Evolutionary conservation across 352 stramenopile species (phyloP), one percentile per base, ranked within the genome.

Genomic region (Phytopythium litorale): DNA sequence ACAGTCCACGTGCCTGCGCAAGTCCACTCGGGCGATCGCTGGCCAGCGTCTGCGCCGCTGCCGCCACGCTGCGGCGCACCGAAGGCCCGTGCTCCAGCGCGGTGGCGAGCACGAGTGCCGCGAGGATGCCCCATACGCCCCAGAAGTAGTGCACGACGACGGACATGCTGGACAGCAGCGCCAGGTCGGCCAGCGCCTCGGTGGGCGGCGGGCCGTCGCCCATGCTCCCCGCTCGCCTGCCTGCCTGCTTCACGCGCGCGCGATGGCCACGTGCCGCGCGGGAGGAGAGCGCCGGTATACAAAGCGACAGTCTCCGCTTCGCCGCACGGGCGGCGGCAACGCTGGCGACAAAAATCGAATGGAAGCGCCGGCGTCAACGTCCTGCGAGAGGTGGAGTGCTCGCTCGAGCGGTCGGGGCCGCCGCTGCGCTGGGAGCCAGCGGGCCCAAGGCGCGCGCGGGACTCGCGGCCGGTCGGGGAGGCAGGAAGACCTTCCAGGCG

Each of bases 71-170:
- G 16, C 18, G 9, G 16, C 45, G 19, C 23, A 55, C 25, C 13
- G 3, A 23, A 0, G 56, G 53, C 21, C 78, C 78, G 64, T 84
- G 74, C 49, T 88, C 76, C 7, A 84, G 37, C 13, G 71, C 25
- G 21, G 68, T 64, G 32, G 79, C 67, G 21, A 79, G 50, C 64
- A 75, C 56, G 11, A 89, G 65, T 28, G 67, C 74, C 16, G 64
- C 72, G 6, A 77, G 42, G 23, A 89, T 60, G 1, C 81, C 81
- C 58, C 78, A 78, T 11, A 89, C 40, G 1, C 83, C 83, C 35
- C 90, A 58, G 7, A 84, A 72, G 62, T 84, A 89, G 66, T 91
- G 83, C 38, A 89, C 73, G n/a, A 84, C 71, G 33, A 81, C 81
- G 54, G 70, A 86, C 30, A 85, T 63, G 45, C 67, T 63, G 11